phyloP scores from a whole-genome alignment of 2,329 filamentous ascomycete genomes.

The Orbilia javanica region DNA sequence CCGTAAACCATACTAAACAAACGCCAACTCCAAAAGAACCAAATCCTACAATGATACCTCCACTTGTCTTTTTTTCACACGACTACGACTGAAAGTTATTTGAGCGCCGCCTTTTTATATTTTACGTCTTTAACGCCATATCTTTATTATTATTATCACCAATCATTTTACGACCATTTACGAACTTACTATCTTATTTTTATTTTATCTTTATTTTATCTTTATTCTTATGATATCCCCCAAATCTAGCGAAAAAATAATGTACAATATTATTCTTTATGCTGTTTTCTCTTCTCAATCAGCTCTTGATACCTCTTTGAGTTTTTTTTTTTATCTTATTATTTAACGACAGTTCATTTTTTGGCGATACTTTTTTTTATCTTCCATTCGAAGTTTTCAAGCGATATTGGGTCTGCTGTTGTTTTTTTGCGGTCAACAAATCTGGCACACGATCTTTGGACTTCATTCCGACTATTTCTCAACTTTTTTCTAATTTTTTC shows the following conservation, averaged over 20 bases:
- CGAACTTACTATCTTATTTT: slow-evolving; percentile 32
- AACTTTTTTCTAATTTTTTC: background rate
- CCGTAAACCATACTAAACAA: slow-evolving; percentile 51
- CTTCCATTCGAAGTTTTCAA: slow-evolving; percentile 9
- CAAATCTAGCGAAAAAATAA: slow-evolving; percentile 58
- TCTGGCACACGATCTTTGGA: slow-evolving; percentile 53
- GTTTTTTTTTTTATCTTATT: slow-evolving; percentile 5
- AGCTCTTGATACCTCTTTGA: slow-evolving; percentile 56
- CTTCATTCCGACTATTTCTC: slow-evolving; percentile 1
- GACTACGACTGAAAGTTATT: slow-evolving; percentile 22
- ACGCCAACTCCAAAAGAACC: background rate
- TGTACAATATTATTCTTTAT: slow-evolving; percentile 50
- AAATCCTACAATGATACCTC: slow-evolving; percentile 2
- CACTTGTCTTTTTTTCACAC: background rate
- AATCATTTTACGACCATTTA: slow-evolving; percentile 43
- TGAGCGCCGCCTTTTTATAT: slow-evolving; percentile 24
- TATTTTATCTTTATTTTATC: background rate
- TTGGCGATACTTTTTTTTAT: slow-evolving; percentile 3
- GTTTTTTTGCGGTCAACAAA: slow-evolving; percentile 13
- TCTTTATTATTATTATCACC: slow-evolving; percentile 26
- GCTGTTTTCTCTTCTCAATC: slow-evolving; percentile 6
- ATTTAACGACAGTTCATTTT: background rate
- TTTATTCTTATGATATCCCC: slow-evolving; percentile 59
- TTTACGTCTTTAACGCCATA: slow-evolving; percentile 16
- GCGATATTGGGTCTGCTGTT: slow-evolving; percentile 15